phyloP scores from a whole-genome alignment of 441 rosid genomes.

The Bruguiera hainesii region DNA sequence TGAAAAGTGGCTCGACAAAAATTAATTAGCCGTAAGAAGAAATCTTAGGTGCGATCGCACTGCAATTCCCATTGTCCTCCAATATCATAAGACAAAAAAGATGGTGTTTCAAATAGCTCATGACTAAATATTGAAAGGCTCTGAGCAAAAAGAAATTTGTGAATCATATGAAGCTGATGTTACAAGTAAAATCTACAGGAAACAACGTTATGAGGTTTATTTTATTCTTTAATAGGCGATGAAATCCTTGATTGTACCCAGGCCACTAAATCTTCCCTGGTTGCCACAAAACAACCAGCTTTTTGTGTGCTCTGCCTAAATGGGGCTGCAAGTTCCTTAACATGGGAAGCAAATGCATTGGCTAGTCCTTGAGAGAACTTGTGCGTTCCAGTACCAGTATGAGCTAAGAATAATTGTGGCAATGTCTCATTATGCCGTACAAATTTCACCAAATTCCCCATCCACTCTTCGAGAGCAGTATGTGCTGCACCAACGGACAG shows the following conservation, averaged over 20 bases:
- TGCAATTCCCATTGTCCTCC: too few species aligned
- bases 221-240: constrained; percentile 26
- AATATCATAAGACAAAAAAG: too few species aligned
- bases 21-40: too few species aligned
- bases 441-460: constrained; percentile 57
- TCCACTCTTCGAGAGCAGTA: constrained; percentile 92
- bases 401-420: constrained; percentile 72
- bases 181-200: not conserved
- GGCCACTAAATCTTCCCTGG: constrained; percentile 61
- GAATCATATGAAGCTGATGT: too few species aligned
- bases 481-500: constrained; percentile 86
- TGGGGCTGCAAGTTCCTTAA: constrained; percentile 63
- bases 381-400: constrained; percentile 82
- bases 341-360: constrained; percentile 65
- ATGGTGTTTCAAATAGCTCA: too few species aligned
- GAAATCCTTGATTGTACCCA: constrained; percentile 69
- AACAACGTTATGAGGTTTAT: not conserved
- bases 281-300: constrained; percentile 71
- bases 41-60: too few species aligned
- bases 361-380: constrained; percentile 76
- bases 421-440: constrained; percentile 57
- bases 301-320: constrained; percentile 65
- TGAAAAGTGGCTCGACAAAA: too few species aligned
- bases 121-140: too few species aligned
- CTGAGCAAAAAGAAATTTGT: too few species aligned